Base-by-base conservation (phyloP, 2,329 filamentous ascomycete species). In the Fulvia fulva region DNA sequence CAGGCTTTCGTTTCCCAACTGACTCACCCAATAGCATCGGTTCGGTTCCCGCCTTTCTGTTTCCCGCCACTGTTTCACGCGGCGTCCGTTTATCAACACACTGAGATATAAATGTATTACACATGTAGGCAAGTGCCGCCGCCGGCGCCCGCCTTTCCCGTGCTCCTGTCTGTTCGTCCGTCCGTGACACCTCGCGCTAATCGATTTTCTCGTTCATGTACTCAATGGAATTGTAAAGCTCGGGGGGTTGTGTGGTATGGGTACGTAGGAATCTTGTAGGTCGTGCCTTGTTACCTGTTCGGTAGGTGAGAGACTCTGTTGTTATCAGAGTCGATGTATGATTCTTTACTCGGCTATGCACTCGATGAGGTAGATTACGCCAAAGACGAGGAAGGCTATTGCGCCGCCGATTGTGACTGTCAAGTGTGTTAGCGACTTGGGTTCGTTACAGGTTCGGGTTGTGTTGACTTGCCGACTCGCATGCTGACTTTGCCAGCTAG, bases 401-500 rank as follows among this genome's bases (percentile, higher is more conserved):
- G 94, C 93, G 60, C 94, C 94, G 63, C 94, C 93, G 53, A 97
- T 81, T 30, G 93, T 97, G 34, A 97, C 94, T 96, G 62, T 5
- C 44, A 45, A 21, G 14, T 37, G 34, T 28, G 32, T 52, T 14
- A 60, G 58, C 41, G 21, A 28, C 1, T 2, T 30, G 14, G 19
- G 22, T 32, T 28, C 46, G 8, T 11, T n/a, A 21, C 9, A 22
- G 9, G 9, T n/a, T n/a, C 5, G 26, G 1, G 22, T 19, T 32
- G 58, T 34, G 64, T 58, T 59, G 63, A 88, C 91, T 82, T 84
- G 96, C 93, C 91, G 80, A 96, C 89, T 83, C 91, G 89, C 78
- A 99, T 85, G 78, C 93, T 97, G 65, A 99, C 94, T 72, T 83
- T 88, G 30, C 94, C 94, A 44, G 94, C 94, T 74, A 99, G 90